phyloP scores from a whole-genome alignment of 2,329 filamentous ascomycete genomes.

The Monilinia vaccinii-corymbosi region DNA sequence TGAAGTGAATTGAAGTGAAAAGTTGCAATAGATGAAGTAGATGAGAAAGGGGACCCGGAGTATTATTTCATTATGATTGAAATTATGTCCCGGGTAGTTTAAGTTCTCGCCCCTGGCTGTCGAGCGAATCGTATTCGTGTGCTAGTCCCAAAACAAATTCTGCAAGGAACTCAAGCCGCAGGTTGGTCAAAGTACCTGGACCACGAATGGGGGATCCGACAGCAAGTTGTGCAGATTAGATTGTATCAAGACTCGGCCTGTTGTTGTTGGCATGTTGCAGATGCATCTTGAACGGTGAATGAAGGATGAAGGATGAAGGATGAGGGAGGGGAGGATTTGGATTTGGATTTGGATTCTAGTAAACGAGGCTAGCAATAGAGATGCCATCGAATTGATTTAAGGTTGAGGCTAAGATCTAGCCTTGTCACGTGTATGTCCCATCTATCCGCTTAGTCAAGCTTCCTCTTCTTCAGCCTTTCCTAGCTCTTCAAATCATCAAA shows the following conservation, averaged over 20 bases:
- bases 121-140: constrained; percentile 8
- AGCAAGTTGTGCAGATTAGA: constrained; percentile 7
- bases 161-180: background rate
- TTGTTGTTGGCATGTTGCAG: background rate
- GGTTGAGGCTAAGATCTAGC: background rate
- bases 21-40: background rate
- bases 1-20: background rate
- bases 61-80: background rate
- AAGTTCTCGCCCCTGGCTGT: background rate
- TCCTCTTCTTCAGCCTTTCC: constrained; percentile 7
- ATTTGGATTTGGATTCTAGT: too few species aligned
- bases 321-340: too few species aligned
- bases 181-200: background rate
- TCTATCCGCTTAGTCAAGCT: background rate
- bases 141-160: background rate
- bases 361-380: background rate
- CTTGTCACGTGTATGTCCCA: background rate
- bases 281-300: constrained; percentile 4
- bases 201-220: background rate
- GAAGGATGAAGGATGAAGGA: too few species aligned
- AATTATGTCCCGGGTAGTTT: constrained; percentile 5
- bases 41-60: constrained; percentile 7
- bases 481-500: background rate
- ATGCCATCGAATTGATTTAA: too few species aligned
- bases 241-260: background rate